Evolutionary conservation across 2,329 filamentous ascomycete species (phyloP), one percentile per base, ranked within the genome.

Genomic region (Xylariales sp.): DNA sequence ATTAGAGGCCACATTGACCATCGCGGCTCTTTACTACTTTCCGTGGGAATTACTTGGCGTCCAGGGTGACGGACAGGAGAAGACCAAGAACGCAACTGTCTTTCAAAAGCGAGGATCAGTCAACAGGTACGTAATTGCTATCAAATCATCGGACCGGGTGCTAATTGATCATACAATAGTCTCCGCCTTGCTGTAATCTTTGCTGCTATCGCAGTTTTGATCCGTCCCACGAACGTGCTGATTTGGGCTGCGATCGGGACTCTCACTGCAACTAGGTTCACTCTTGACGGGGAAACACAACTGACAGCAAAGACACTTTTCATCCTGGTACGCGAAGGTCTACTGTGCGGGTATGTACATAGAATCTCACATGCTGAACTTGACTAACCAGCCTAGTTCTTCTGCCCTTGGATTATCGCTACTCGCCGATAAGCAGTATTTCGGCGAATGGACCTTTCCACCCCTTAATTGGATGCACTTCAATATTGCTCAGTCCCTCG

Each of bases 221-320:
- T 98, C 16, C 82, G 93, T 4, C 93, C 91, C 8, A 97, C 93
- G 11, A 97, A 97, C 60, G 55, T 84, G 37, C 71, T 97, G 39
- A 83, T 97, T 50, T 97, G 93, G 91, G 64, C 80, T 9, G 75
- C 76, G 28, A 65, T 96, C 46, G 72, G 74, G 20, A 66, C 74
- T 24, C 65, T 82, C 44, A 69, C 73, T 14, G 48, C 80, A 53
- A 64, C 62, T 19, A 56, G 63, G 43, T 49, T 71, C 53, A 65
- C 61, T 14, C 57, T 68, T 10, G 63, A 61, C 28, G 49, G 61
- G 6, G 50, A 59, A 16, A 70, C 70, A 2, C 64, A 70, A 2
- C 49, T 76, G 14, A 63, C 62, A 2, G 52, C 61, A 37, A 64
- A 65, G n/a, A 60, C 66, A 42, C 59, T 78, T 21, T 48, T 70